A percentile compares a stretch with the other conserved stretches of the same genome.
Conservation (phyloP, 768 basidiomycete species). For the Hericium coralloides region DNA sequence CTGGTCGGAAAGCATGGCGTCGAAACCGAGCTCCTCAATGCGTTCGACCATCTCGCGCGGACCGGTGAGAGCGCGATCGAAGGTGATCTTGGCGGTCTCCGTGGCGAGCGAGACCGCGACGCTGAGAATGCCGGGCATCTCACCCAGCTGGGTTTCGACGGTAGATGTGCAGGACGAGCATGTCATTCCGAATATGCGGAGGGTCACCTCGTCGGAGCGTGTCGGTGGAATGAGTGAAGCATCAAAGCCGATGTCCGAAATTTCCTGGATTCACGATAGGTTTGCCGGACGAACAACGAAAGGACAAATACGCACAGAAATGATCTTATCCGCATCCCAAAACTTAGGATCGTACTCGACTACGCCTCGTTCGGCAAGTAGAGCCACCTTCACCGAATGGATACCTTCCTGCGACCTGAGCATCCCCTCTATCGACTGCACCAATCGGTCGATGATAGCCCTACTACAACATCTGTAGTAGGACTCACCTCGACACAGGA, state of each 20-base stretch:
- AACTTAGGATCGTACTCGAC: constrained; percentile 77
- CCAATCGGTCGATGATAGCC: background rate
- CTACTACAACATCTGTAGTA: background rate
- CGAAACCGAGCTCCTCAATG: constrained; percentile 84
- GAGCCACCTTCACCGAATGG: constrained; percentile 82
- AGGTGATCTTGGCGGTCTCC: constrained; percentile 65
- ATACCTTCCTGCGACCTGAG: constrained; percentile 84
- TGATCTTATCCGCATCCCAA: constrained; percentile 80
- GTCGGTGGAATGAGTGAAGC: constrained; percentile 64
- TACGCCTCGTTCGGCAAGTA: constrained; percentile 90
- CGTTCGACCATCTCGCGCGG: constrained; percentile 85
- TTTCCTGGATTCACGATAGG: constrained; percentile 55
- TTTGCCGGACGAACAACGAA: constrained; percentile 28
- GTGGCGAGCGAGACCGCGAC: constrained; percentile 71
- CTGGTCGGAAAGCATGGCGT: constrained; percentile 77
- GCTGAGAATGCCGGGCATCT: constrained; percentile 62
- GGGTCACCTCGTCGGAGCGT: constrained; percentile 56
- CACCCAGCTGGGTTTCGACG: constrained; percentile 60
- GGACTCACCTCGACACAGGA: constrained; percentile 74
- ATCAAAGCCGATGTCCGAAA: constrained; percentile 89
- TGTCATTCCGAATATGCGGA: constrained; percentile 89
- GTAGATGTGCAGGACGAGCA: constrained; percentile 74
- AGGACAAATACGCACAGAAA: constrained; percentile 29
- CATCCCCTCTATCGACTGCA: constrained; percentile 77
- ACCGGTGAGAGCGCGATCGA: constrained; percentile 63